Conservation (phyloP, 1,284 basidiomycete genomes). For the Coniferiporia weirii region DNA sequence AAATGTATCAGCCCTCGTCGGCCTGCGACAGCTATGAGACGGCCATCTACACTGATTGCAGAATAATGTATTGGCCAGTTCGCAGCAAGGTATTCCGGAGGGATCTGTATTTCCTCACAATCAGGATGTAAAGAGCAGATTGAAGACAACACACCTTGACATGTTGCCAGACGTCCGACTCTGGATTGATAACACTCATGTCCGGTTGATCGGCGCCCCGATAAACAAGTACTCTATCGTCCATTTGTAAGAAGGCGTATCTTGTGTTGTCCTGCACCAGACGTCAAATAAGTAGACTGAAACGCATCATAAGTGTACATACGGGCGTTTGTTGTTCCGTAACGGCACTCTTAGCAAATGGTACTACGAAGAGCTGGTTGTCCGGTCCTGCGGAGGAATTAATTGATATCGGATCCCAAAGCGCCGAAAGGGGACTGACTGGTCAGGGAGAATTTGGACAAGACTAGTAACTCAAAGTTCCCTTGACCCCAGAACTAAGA, state of each 20-base stretch:
- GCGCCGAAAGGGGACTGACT: conserved; percentile 34
- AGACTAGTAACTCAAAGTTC: conserved; percentile 79
- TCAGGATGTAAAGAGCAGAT: neutral
- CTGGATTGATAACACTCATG: conserved; percentile 98
- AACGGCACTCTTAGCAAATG: conserved; percentile 93
- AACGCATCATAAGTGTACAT: conserved; percentile 22
- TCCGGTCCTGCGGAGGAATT: conserved; percentile 39
- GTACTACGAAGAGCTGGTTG: conserved; percentile 78
- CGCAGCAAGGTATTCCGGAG: conserved; percentile 78
- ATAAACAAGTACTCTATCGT: conserved; percentile 93
- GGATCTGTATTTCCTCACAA: conserved; percentile 45
- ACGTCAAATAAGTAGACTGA: conserved; percentile 7
- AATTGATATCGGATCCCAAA: neutral
- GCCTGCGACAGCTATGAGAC: conserved; percentile 91
- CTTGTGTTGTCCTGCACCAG: conserved; percentile 79
- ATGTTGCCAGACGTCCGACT: conserved; percentile 96
- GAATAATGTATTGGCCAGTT: conserved; percentile 98
- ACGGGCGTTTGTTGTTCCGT: conserved; percentile 90
- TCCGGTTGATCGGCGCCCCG: conserved; percentile 96
- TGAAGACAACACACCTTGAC: conserved; percentile 58
- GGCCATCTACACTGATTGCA: conserved; percentile 86
- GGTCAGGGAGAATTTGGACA: conserved; percentile 46
- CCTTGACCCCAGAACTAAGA: conserved; percentile 85
- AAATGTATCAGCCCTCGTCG: conserved; percentile 90
- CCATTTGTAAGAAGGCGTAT: conserved; percentile 93